Evolutionary conservation across 2,329 filamentous ascomycete species (phyloP), one percentile per base, ranked within the genome.

Genomic region (Penicillium sp.): DNA sequence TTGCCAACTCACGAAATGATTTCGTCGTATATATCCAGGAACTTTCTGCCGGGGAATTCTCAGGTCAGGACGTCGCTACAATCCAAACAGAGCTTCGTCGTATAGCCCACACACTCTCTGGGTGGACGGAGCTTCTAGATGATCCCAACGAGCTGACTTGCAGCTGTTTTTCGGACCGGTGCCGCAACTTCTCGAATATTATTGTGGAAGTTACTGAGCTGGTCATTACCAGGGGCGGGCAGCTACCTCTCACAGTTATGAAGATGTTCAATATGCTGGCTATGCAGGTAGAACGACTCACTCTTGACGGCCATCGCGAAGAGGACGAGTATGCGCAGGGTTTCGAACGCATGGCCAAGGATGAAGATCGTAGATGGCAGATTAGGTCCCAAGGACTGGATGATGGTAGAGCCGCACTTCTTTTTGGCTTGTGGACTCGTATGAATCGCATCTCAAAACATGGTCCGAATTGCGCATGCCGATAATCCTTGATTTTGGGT

Each of bases 331-430:
- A 45, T 20, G 40, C 50, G n/a, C 16, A 20, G n/a, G 1, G 2
- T 2, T 52, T 29, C 13, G 50, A 35, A 20, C 32, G n/a, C 8
- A 31, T 37, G 40, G 50, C 40, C 10, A 46, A 46, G 31, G 40
- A 52, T 13, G 50, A 52, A 46, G 40, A 52, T 22, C 40, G 22
- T 38, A 52, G 42, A 31, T 52, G 50, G 50, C 29, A 51, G 20
- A 35, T 51, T 26, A 4, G 13, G 13, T 51, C 39, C 29, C 39
- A 51, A 31, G 49, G 38, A 51, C 49, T 20, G 1, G 39, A 45
- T 45, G 31, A 51, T 5, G 39, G 31, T 34, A 51, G 39, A 24
- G 29, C 49, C 35, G 29, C 20, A n/a, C 20, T 51, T 32, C 38
- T 52, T 11, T 37, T 46, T 11, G 32, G 24, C 40, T 2, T 52